These are phyloP conservation scores for Gracilariopsis chorda DNA, from an alignment of 23 red algal species.

Conservation along the genomic window DNA sequence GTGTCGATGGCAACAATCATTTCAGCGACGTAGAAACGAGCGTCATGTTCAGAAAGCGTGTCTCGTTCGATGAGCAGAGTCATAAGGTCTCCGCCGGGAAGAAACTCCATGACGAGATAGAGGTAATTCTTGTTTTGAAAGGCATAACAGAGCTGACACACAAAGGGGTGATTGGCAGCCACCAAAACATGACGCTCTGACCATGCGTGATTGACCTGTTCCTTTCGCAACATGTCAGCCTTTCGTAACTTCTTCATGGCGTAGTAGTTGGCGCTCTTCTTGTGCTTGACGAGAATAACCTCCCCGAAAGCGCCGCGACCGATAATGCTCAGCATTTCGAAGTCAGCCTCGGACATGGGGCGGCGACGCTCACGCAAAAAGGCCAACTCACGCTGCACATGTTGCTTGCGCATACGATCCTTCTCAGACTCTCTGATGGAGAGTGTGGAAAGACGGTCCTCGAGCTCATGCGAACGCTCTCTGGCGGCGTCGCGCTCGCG, in stretches of 20 bases:
- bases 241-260: constrained; percentile 99
- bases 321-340: constrained; percentile 90
- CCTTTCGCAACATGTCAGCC: constrained; percentile 93
- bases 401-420: constrained; percentile 77
- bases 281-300: constrained; percentile 83
- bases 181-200: constrained; percentile 95
- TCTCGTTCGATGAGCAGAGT: constrained; percentile 89
- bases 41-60: constrained; percentile 86
- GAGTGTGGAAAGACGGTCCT: constrained; percentile 55
- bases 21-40: constrained; percentile 95
- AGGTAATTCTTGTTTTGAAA: constrained; percentile 93
- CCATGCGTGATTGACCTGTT: constrained; percentile 94
- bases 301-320: constrained; percentile 98
- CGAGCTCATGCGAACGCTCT: constrained; percentile 65
- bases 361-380: constrained; percentile 78
- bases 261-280: constrained; percentile 76
- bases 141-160: constrained; percentile 90
- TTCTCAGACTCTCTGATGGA: constrained; percentile 76
- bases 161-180: constrained; percentile 76
- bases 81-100: constrained; percentile 98
- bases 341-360: constrained; percentile 90
- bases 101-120: constrained; percentile 97
- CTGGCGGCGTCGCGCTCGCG: constrained; percentile 57
- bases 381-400: constrained; percentile 72
- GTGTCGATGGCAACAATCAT: constrained; percentile 96